A percentile compares a stretch with the other conserved stretches of the same genome.
These are phyloP conservation scores for Candida anutae DNA, from an alignment of 1,139 yeast species.

Conservation along the genomic window DNA sequence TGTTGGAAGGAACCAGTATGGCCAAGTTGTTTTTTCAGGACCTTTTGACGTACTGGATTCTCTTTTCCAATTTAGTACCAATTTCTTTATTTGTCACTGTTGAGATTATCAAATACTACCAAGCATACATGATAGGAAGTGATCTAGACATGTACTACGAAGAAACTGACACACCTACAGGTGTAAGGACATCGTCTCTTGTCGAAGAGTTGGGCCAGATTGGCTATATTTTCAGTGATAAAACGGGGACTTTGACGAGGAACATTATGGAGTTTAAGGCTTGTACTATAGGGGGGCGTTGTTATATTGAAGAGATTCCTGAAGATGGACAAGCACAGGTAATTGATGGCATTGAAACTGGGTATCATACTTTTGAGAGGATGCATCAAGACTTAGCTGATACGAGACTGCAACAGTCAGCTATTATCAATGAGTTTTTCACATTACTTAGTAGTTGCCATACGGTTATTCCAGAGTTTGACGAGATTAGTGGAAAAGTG, in stretches of 20 bases:
- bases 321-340: constrained; percentile 75
- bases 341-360: constrained; percentile 74
- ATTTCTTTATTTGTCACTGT: constrained; percentile 93
- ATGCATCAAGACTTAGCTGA: constrained; percentile 45
- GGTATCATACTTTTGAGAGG: constrained; percentile 67
- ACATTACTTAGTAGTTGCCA: constrained; percentile 88
- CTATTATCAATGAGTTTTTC: constrained; percentile 73
- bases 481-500: constrained; percentile 50
- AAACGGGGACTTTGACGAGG: constrained; percentile 92
- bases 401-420: constrained; percentile 40
- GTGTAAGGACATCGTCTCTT: constrained; percentile 87
- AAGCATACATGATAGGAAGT: constrained; percentile 87
- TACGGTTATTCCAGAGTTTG: constrained; percentile 90
- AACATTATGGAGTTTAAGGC: constrained; percentile 94
- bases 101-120: constrained; percentile 90
- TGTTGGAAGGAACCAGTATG: constrained; percentile 61
- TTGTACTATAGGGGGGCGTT: constrained; percentile 89
- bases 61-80: constrained; percentile 92
- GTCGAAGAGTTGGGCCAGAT: constrained; percentile 97
- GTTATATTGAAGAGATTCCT: constrained; percentile 84
- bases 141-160: constrained; percentile 90
- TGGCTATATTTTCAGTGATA: constrained; percentile 90
- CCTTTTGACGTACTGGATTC: constrained; percentile 88
- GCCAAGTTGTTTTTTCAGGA: constrained; percentile 75
- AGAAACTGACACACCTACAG: constrained; percentile 86